Evolutionary conservation across 371 early-diverging fungal species (phyloP), one percentile per base, ranked within the genome.

Genomic region (Syncephalastrum contaminatum): DNA sequence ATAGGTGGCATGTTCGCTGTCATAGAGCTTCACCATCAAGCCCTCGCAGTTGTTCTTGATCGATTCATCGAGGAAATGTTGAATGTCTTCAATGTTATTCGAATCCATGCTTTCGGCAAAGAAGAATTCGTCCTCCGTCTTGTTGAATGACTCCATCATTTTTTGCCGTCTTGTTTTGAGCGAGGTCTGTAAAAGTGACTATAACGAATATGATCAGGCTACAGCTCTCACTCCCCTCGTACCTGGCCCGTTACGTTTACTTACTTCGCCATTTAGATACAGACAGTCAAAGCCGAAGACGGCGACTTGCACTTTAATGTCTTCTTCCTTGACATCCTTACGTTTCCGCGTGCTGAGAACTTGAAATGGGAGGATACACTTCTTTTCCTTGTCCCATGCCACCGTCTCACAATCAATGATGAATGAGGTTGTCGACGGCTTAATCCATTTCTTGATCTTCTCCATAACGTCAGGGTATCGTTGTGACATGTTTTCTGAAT

Each of bases 391-490:
- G 69, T 99, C 98, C 95, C 98, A 99, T 10, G 99, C 99, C 2
- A 99, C 99, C 6, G 96, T 97, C 72, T 99, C 99, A 66, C 97
- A 96, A 70, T 99, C 99, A 19, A 99, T 69, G 30, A 99, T 96
- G 79, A 97, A 99, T 10, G 93, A 87, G 12, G 66, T 88, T 13
- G 87, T 89, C 14, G 69, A 69, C 2, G 71, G 48, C 55, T 83
- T 81, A 10, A 83, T 66, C 77, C 86, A 87, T 85, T 87, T 67
- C 27, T 55, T 27, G 3, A 92, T 60, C 6, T 84, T 79, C 18
- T 72, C 82, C 62, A 96, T 80, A 46, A 99, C 82, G 69, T 99
- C 99, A 0, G 95, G 94, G 66, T 97, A 99, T 74, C 98, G 96
- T 21, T 66, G 80, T 6, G 95, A 92, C 80, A 95, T 88, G 63